Evolutionary conservation across 352 stramenopile species (phyloP), one percentile per base, ranked within the genome.

Genomic region (Peronospora destructor): DNA sequence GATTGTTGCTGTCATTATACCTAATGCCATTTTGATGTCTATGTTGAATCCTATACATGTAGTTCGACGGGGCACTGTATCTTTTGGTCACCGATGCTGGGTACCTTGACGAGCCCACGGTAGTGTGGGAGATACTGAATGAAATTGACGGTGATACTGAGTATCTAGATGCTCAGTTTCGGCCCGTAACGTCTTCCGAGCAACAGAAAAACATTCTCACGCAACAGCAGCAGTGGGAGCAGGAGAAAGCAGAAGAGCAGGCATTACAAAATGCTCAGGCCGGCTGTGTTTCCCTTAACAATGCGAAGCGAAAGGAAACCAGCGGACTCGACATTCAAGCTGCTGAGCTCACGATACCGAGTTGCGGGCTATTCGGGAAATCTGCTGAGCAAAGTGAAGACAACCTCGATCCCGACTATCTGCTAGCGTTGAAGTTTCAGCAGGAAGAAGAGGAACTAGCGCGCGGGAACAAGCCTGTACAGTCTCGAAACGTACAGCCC

Each of bases 31-130:
- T 9, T 32, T 32, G 26, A 21, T 30, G 17, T 14, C 11, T 2
- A 30, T 11, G 4, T 33, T 16, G 11, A 16, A 10, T 2, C 12
- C 28, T 10, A 32, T 32, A 14, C 12, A 21, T 16, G 10, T 43
- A 97, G 82, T 84, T 91, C 49, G 59, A 98, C 41, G 91, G 87
- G 1, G 75, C 80, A 4, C 62, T 99, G 19, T 98, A 97, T 61
- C 62, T 98, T 13, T 72, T 99, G 0, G 92, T 98, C 13, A 99
- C 95, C 0, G 96, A 99, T 58, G 77, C 96, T 16, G 96, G 96
- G 32, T 99, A 98, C 61, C 73, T 93, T 9, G 84, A 97, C 29
- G 83, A 97, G 35, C 73, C 81, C 0, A 91, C 71, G 13, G 84
- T 98, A 26, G 79, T 98, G 6, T 98, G 94, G 94, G 95, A 98